These are phyloP conservation scores for Cucumis sativus DNA, from an alignment of 306 rosid genomes.

Conservation along the genomic window DNA sequence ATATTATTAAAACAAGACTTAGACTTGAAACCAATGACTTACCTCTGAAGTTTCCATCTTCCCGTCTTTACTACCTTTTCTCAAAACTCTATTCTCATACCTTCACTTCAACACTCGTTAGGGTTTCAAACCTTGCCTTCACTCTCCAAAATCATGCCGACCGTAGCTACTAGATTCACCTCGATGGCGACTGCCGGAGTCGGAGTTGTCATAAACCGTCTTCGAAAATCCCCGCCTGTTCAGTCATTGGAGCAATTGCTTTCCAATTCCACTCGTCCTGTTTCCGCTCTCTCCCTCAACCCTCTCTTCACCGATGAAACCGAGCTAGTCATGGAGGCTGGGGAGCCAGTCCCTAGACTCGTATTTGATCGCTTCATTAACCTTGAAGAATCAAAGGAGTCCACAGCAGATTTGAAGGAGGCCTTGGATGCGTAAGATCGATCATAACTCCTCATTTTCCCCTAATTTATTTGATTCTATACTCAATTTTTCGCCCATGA, in stretches of 20 bases:
- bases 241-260: constrained; percentile 22
- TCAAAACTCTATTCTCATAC: neutral
- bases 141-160: neutral
- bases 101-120: neutral
- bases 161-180: constrained; percentile 32
- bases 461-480: neutral
- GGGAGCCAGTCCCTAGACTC: constrained; percentile 55
- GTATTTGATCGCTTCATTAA: constrained; percentile 43
- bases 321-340: constrained; percentile 30
- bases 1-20: neutral
- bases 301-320: constrained; percentile 16
- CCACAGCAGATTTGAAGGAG: constrained; percentile 55
- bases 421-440: constrained; percentile 47
- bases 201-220: constrained; percentile 13
- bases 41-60: neutral
- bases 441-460: neutral
- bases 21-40: neutral
- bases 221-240: constrained; percentile 15
- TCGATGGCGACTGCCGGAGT: constrained; percentile 41
- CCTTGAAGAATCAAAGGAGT: constrained; percentile 49
- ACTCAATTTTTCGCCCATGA: neutral
- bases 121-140: neutral
- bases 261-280: constrained; percentile 15
- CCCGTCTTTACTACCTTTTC: neutral
- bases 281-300: constrained; percentile 11